phyloP scores from a whole-genome alignment of 352 stramenopile genomes.

The Phytopythium montanum region DNA sequence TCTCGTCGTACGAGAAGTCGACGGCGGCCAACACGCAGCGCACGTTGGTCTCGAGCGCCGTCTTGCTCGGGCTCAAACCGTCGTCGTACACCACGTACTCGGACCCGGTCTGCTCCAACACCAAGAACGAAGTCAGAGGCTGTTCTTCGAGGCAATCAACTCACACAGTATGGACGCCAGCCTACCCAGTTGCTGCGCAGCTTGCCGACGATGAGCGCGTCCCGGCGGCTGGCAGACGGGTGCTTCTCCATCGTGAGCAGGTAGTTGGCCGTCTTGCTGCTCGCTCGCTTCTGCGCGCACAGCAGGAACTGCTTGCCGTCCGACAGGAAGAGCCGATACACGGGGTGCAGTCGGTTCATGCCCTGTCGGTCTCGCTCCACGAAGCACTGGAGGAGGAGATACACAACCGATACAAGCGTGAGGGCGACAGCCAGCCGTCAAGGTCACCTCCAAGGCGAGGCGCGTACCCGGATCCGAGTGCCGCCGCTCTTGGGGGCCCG shows the following conservation, averaged over 20 bases:
- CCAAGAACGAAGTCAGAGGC: background rate
- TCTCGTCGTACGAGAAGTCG: slow-evolving; percentile 70
- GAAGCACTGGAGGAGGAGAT: slow-evolving; percentile 27
- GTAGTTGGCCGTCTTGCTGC: slow-evolving; percentile 61
- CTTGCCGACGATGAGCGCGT: slow-evolving; percentile 44
- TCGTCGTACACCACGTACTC: slow-evolving; percentile 60
- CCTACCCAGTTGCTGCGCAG: slow-evolving; percentile 55
- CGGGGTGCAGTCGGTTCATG: slow-evolving; percentile 41
- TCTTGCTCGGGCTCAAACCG: slow-evolving; percentile 44
- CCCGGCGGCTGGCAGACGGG: slow-evolving; percentile 27
- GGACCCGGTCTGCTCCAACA: slow-evolving; percentile 34
- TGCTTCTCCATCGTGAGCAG: slow-evolving; percentile 46
- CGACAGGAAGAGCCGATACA: slow-evolving; percentile 59
- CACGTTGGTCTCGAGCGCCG: slow-evolving; percentile 37
- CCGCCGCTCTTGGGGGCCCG: slow-evolving; percentile 19
- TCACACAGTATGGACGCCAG: too few relatives aligned
- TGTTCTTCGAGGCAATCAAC: background rate
- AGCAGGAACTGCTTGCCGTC: slow-evolving; percentile 47
- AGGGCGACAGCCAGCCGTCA: background rate
- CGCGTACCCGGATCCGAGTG: slow-evolving; percentile 25
- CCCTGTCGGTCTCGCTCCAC: slow-evolving; percentile 50
- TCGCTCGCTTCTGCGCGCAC: slow-evolving; percentile 43
- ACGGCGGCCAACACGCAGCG: slow-evolving; percentile 42
- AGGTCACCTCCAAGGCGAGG: background rate
- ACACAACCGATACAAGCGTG: background rate